These are phyloP conservation scores for Pezicula rhizophila DNA, from an alignment of 2,329 filamentous ascomycete species.

Conservation along the genomic window DNA sequence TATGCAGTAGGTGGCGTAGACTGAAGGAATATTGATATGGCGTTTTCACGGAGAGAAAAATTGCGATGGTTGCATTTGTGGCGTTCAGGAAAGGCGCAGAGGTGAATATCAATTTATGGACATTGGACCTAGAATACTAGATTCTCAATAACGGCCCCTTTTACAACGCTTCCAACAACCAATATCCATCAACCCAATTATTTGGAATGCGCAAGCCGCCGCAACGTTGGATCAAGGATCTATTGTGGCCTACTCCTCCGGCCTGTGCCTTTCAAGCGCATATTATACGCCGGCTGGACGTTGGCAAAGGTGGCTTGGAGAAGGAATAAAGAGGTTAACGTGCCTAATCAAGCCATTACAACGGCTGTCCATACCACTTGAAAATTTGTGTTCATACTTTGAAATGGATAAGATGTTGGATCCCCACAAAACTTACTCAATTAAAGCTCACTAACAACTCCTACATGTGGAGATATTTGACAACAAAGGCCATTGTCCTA, in stretches of 20 bases:
- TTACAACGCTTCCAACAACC: constrained; percentile 4
- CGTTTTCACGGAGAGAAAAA: constrained; percentile 16
- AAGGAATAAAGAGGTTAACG: not conserved
- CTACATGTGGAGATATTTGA: too few species aligned
- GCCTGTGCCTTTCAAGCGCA: constrained; percentile 13
- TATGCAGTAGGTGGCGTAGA: constrained; percentile 16
- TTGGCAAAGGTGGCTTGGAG: not conserved
- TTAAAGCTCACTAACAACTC: too few species aligned
- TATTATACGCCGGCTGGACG: constrained; percentile 1
- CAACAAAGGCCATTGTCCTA: not conserved
- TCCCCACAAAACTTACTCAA: too few species aligned
- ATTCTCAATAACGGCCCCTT: constrained; percentile 15
- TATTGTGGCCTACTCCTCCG: constrained; percentile 5
- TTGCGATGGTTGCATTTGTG: constrained; percentile 16
- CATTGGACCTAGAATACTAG: not conserved
- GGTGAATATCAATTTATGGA: constrained; percentile 8
- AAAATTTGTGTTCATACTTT: too few species aligned
- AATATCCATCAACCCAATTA: constrained; percentile 11
- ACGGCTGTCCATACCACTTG: too few species aligned
- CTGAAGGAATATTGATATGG: constrained; percentile 8
- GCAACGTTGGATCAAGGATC: constrained; percentile 7
- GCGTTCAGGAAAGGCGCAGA: constrained; percentile 18
- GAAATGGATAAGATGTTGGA: too few species aligned
- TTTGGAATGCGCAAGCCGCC: constrained; percentile 2
- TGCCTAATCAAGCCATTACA: not conserved